Conservation (phyloP, 176 grass and related monocot genomes). For the Miscanthus lutarioriparius region DNA sequence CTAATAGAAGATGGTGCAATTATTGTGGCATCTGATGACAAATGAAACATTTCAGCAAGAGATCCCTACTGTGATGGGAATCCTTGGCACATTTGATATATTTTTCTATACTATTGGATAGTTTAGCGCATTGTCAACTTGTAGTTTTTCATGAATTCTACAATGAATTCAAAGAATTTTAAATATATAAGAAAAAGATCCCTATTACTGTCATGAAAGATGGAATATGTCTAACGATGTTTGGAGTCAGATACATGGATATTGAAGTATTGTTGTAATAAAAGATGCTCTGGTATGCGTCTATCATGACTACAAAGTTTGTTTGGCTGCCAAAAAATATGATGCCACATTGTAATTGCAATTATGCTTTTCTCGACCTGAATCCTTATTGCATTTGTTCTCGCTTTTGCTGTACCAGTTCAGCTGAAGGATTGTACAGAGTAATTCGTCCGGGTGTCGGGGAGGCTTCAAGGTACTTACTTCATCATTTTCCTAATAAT, state of each 20-base stretch:
- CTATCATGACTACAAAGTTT: not conserved
- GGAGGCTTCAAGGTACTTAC: slow-evolving; percentile 78
- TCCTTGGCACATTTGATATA: not conserved
- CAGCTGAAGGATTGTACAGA: slow-evolving; percentile 75
- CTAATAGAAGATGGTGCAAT: slow-evolving; percentile 3
- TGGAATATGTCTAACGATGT: slow-evolving; percentile 15
- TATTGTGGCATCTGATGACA: not conserved
- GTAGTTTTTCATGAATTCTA: slow-evolving; percentile 10
- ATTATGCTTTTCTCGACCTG: slow-evolving; percentile 1
- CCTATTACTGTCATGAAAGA: slow-evolving; percentile 29
- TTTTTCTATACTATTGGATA: slow-evolving; percentile 5
- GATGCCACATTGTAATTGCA: not conserved
- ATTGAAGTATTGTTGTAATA: not conserved
- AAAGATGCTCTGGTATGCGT: not conserved
- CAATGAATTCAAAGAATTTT: not conserved
- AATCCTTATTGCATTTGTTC: slow-evolving; percentile 9
- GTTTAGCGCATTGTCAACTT: not conserved
- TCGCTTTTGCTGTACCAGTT: slow-evolving; percentile 51
- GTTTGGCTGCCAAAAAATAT: slow-evolving; percentile 13
- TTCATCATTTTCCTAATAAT: not conserved
- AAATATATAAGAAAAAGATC: not conserved
- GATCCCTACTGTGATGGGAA: not conserved
- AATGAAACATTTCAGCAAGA: slow-evolving; percentile 15
- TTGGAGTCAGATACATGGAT: slow-evolving; percentile 7
- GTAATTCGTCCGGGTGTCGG: slow-evolving; percentile 87